A percentile compares a stretch with the other conserved stretches of the same genome.
These are phyloP conservation scores for Colletotrichum godetiae DNA, from an alignment of 2,329 filamentous ascomycete species.

Conservation along the genomic window DNA sequence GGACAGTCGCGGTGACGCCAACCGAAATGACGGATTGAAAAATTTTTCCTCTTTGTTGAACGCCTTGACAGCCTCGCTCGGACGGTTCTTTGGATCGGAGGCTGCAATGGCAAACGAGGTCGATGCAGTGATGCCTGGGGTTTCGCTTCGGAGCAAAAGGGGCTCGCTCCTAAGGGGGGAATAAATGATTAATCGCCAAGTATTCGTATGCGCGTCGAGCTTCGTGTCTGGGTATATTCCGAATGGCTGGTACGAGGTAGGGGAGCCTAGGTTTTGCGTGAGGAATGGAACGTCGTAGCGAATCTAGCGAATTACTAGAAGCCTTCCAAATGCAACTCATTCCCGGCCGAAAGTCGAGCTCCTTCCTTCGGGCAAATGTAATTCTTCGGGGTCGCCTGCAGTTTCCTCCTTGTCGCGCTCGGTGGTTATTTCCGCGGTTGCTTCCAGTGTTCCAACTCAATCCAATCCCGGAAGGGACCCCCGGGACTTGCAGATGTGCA, in stretches of 20 bases:
- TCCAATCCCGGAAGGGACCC: constrained; percentile 9
- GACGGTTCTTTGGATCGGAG: neutral
- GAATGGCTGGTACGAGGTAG: neutral
- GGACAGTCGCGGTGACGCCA: constrained; percentile 6
- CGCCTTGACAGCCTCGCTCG: neutral
- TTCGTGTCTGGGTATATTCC: neutral
- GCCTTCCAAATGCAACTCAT: neutral
- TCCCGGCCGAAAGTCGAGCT: neutral
- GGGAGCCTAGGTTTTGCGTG: neutral
- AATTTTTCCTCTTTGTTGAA: neutral
- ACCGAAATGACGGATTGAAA: constrained; percentile 20
- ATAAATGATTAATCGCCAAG: neutral
- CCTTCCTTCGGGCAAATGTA: neutral
- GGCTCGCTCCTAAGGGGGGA: neutral
- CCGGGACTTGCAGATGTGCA: neutral
- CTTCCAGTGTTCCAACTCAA: neutral
- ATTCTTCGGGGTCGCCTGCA: neutral
- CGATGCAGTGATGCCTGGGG: constrained; percentile 1
- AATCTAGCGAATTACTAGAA: neutral
- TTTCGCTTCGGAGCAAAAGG: neutral
- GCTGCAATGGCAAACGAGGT: neutral
- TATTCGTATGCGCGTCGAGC: neutral
- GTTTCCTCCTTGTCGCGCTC: constrained; percentile 1
- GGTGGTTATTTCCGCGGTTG: constrained; percentile 13
- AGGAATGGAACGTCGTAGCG: neutral